Conservation (phyloP, 306 rosid species). For the Acacia acuminata region DNA sequence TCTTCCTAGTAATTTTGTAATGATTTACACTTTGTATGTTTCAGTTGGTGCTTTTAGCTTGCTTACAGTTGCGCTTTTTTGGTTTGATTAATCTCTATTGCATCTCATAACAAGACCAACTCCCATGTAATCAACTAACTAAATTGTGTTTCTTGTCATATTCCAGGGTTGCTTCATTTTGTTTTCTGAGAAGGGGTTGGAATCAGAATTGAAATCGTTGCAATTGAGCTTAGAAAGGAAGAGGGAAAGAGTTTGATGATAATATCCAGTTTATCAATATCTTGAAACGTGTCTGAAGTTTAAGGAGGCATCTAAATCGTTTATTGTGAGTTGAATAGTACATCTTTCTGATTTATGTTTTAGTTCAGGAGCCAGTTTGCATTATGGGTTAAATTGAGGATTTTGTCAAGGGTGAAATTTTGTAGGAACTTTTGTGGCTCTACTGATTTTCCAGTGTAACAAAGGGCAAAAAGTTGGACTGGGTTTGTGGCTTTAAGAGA, state of each 20-base stretch:
- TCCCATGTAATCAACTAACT: slow-evolving; percentile 14
- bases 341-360: slow-evolving; percentile 34
- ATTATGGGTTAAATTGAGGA: slow-evolving; percentile 42
- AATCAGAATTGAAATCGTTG: not conserved
- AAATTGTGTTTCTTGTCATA: slow-evolving; percentile 25
- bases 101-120: not conserved
- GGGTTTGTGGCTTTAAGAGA: slow-evolving; percentile 25
- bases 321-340: slow-evolving; percentile 28
- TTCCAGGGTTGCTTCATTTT: slow-evolving; percentile 42
- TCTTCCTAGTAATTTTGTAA: slow-evolving; percentile 1
- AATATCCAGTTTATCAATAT: slow-evolving; percentile 2
- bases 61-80: slow-evolving; percentile 29
- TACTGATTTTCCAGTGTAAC: slow-evolving; percentile 21
- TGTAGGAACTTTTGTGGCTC: slow-evolving; percentile 19
- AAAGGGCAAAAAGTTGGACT: slow-evolving; percentile 12
- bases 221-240: slow-evolving; percentile 25
- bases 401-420: slow-evolving; percentile 14
- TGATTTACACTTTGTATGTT: slow-evolving; percentile 16
- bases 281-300: slow-evolving; percentile 26
- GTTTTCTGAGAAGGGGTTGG: slow-evolving; percentile 12
- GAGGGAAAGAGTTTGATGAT: slow-evolving; percentile 7
- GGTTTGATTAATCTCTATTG: not conserved
- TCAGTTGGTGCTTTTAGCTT: slow-evolving; percentile 24
- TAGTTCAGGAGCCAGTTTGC: slow-evolving; percentile 22
- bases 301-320: slow-evolving; percentile 26